phyloP scores from a whole-genome alignment of 768 basidiomycete genomes.

The Rhodotorula diobovata region DNA sequence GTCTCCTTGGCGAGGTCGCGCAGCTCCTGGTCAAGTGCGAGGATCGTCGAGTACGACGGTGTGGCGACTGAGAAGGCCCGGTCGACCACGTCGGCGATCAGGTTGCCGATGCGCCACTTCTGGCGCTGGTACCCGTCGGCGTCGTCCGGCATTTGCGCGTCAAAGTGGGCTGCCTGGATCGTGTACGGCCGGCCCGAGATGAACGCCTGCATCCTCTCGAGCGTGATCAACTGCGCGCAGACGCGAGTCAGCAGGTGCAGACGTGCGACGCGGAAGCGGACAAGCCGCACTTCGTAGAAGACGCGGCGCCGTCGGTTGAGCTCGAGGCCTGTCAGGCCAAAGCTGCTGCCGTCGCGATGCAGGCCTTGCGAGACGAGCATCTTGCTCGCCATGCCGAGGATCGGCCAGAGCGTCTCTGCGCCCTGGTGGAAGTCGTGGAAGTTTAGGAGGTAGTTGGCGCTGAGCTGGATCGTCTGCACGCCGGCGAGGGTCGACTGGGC shows the following conservation, averaged over 20 bases:
- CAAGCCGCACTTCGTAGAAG: constrained; percentile 11
- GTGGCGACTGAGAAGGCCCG: constrained; percentile 21
- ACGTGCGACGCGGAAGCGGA: too few species aligned
- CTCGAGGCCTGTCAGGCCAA: constrained; percentile 22
- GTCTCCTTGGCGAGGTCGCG: constrained; percentile 23
- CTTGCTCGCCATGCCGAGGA: constrained; percentile 15
- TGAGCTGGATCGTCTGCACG: constrained; percentile 51
- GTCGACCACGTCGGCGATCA: constrained; percentile 31
- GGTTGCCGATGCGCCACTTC: constrained; percentile 30
- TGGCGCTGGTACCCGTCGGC: constrained; percentile 8
- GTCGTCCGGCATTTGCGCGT: constrained; percentile 18
- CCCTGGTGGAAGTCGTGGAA: constrained; percentile 23
- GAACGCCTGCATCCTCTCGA: constrained; percentile 28
- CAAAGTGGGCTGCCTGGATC: constrained; percentile 13
- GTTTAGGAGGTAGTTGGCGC: constrained; percentile 30
- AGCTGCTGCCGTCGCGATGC: constrained; percentile 22
- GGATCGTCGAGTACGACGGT: constrained; percentile 29
- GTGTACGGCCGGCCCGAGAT: constrained; percentile 27
- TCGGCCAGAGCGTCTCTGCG: constrained; percentile 24
- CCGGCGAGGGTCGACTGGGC: constrained; percentile 56
- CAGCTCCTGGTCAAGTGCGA: constrained; percentile 28
- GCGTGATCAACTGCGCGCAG: constrained; percentile 9
- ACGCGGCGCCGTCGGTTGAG: constrained; percentile 15
- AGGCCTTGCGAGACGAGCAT: constrained; percentile 25
- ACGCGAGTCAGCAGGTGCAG: too few species aligned